These are phyloP conservation scores for Aureobasidium melanogenum DNA, from an alignment of 2,329 filamentous ascomycete species.

Conservation along the genomic window DNA sequence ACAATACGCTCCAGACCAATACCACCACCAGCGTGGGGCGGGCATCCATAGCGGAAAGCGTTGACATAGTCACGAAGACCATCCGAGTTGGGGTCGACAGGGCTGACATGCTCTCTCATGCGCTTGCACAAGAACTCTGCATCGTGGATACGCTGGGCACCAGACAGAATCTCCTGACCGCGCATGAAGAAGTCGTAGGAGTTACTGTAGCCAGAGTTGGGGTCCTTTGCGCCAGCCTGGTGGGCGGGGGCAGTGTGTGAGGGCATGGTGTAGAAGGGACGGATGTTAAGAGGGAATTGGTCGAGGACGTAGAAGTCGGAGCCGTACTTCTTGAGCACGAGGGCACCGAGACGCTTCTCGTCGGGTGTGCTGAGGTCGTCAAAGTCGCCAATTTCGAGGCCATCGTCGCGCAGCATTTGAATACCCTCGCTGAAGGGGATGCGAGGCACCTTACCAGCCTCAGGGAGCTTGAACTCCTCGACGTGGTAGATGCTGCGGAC, in stretches of 20 bases:
- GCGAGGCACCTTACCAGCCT: conserved; percentile 63
- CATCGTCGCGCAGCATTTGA: conserved; percentile 66
- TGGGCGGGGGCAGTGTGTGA: conserved; percentile 52
- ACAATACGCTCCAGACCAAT: conserved; percentile 59
- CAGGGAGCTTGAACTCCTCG: conserved; percentile 66
- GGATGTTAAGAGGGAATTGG: conserved; percentile 83
- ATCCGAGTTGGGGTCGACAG: conserved; percentile 48
- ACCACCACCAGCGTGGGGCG: conserved; percentile 56
- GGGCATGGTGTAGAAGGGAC: conserved; percentile 88
- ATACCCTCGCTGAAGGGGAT: conserved; percentile 73
- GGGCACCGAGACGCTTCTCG: conserved; percentile 78
- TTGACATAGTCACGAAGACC: conserved; percentile 57
- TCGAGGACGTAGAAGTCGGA: conserved; percentile 97
- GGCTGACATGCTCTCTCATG: conserved; percentile 49
- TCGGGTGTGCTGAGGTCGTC: conserved; percentile 74
- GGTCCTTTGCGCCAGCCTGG: conserved; percentile 30
- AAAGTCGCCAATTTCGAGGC: conserved; percentile 65
- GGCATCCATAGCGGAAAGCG: conserved; percentile 55
- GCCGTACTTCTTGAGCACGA: conserved; percentile 80
- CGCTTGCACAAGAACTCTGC: conserved; percentile 48
- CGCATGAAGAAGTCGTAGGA: conserved; percentile 65
- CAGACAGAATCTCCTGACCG: conserved; percentile 59
- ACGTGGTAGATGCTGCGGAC: conserved; percentile 68
- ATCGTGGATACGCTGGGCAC: conserved; percentile 58
- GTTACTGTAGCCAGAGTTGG: conserved; percentile 50